Conservation (phyloP, 1,284 basidiomycete species). For the Pterula multifida region DNA sequence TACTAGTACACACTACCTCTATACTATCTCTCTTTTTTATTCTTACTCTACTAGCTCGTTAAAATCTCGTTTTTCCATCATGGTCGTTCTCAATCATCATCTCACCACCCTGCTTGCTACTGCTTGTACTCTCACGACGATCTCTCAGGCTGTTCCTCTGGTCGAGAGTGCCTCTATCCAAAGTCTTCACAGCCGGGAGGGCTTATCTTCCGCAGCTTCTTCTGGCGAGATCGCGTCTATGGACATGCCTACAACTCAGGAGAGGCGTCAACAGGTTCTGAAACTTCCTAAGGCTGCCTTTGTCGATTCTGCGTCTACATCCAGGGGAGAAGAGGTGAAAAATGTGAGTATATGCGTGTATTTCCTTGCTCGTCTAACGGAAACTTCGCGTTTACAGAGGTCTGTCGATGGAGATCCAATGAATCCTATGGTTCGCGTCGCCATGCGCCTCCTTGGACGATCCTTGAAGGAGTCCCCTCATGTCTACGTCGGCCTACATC, state of each 20-base stretch:
- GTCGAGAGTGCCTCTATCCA: neutral
- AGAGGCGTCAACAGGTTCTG: neutral
- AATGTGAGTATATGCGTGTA: neutral
- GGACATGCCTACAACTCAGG: neutral
- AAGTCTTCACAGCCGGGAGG: neutral
- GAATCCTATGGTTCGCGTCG: neutral
- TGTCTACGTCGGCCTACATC: neutral
- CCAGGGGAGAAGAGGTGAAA: neutral
- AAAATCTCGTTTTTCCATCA: conserved; percentile 16
- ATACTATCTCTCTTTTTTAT: conserved; percentile 7
- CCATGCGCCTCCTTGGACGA: neutral
- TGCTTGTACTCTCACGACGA: conserved; percentile 28
- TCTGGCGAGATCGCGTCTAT: neutral
- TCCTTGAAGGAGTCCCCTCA: neutral
- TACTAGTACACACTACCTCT: neutral
- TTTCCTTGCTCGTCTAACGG: neutral
- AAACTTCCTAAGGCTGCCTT: neutral
- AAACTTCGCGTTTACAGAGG: neutral
- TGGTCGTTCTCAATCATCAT: conserved; percentile 34
- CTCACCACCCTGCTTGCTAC: conserved; percentile 30
- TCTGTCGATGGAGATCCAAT: neutral
- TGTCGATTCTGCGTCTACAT: neutral
- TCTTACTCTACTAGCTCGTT: conserved; percentile 9
- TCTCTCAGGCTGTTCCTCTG: conserved; percentile 14
- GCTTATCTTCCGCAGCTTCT: neutral